Base-by-base conservation (phyloP, 1,284 basidiomycete genomes). In the Entoloma clypeatum region DNA sequence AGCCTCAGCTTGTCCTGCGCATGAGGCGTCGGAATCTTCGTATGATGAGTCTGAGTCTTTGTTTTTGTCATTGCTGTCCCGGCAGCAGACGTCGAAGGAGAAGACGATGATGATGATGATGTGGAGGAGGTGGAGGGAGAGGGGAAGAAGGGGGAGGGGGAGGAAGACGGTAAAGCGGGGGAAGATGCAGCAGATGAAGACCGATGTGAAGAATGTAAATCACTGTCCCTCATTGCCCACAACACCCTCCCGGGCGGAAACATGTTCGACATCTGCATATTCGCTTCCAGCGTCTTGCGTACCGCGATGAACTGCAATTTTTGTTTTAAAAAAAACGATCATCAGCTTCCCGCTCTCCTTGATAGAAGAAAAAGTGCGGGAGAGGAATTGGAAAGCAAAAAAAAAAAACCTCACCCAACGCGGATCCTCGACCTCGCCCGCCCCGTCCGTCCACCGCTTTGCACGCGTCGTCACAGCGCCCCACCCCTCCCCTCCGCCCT, bases 221-320 rank as follows among this genome's bases (percentile, higher is more conserved):
- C 82, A 21, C 74, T 74, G 40, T 85, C 76, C 39, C 81, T 73
- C 53, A 90, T 68, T 4, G 81, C 84, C 82, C 87, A 90, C 24
- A 88, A 68, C 7, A 91, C 79, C 5, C 81, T 74, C 1, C 89
- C 89, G 0, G 88, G 84, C 3, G 89, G 89, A 53, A 77, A 90
- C 54, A 89, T 72, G 53, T 82, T 75, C 5, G 78, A 67, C 64
- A 75, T 77, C 38, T 78, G 76, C 88, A 92, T 91, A 49, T 87
- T 90, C 18, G 86, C 88, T 59, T 91, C 86, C 0, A 92, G 70
- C 3, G 87, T 88, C 67, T 87, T 89, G 21, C 89, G 75, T 27
- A 86, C 74, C 0, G 85, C 75, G 22, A 90, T 65, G 56, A 89
- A 86, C 86, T 88, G 44, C 24, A 32, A 26, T 38, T 25, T n/a